Conservation (phyloP, 257 asterid species). For the Lithospermum erythrorhizon region DNA sequence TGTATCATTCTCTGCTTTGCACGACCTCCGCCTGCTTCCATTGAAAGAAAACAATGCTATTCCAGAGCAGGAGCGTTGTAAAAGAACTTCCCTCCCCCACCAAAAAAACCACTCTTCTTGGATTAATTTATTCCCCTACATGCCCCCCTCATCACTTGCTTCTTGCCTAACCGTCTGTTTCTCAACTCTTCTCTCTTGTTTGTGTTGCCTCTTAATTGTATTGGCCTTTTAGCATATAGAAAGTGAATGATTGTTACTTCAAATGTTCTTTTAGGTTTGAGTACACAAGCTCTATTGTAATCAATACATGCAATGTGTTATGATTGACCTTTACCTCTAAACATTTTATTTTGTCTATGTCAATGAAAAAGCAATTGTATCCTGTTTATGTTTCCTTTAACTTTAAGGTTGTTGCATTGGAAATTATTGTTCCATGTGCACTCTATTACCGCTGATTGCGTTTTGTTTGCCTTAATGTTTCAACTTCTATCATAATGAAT, state of each 20-base stretch:
- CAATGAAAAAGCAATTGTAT: too few relatives aligned
- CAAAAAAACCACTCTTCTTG: too few relatives aligned
- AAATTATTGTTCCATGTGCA: neutral
- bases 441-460: neutral
- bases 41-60: neutral
- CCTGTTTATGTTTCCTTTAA: neutral
- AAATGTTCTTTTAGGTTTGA: neutral
- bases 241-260: neutral
- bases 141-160: neutral
- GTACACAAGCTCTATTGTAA: neutral
- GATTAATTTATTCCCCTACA: neutral
- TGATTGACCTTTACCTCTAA: neutral
- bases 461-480: neutral
- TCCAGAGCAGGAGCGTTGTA: conserved; percentile 3
- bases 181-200: neutral
- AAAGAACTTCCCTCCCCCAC: neutral
- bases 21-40: conserved; percentile 1
- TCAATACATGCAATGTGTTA: neutral
- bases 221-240: neutral
- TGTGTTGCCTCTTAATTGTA: neutral
- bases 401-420: neutral
- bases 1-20: neutral
- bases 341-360: neutral
- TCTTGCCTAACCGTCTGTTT: neutral
- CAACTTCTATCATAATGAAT: neutral